Evolutionary conservation across 495 filamentous ascomycete genomes (phyloP).

Genomic region (Venustampulla echinocandica): DNA sequence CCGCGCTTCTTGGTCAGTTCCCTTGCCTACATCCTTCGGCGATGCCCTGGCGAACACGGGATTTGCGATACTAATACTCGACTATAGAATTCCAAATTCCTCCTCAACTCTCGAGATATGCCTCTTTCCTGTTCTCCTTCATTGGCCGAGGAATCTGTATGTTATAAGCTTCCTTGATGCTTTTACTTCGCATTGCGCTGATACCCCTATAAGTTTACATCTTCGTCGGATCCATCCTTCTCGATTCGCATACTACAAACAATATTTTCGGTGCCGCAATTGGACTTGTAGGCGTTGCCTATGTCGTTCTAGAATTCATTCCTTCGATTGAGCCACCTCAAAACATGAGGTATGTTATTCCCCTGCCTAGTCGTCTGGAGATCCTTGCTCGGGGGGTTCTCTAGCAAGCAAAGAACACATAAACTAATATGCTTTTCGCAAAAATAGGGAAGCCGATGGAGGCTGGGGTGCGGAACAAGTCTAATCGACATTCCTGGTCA

Average conservation of each 20-base stretch:
- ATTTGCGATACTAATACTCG: slow-evolving; percentile 14
- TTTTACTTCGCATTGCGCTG: too few relatives aligned
- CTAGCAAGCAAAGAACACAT: too few relatives aligned
- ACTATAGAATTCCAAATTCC: slow-evolving; percentile 81
- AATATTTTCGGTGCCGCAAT: slow-evolving; percentile 63
- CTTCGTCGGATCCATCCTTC: slow-evolving; percentile 79
- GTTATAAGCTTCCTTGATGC: too few relatives aligned
- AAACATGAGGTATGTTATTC: slow-evolving; percentile 79
- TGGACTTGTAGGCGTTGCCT: slow-evolving; percentile 67
- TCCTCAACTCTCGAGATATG: slow-evolving; percentile 84
- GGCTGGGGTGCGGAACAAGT: slow-evolving; percentile 77
- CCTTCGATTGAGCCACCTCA: slow-evolving; percentile 94
- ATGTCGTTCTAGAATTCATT: slow-evolving; percentile 82
- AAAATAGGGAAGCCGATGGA: slow-evolving; percentile 54
- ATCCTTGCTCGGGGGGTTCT: too few relatives aligned
- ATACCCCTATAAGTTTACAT: too few relatives aligned
- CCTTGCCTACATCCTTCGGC: background rate
- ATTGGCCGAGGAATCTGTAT: slow-evolving; percentile 89
- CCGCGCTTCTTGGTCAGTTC: slow-evolving; percentile 44
- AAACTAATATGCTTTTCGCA: too few relatives aligned
- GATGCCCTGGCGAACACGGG: background rate
- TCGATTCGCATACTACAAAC: slow-evolving; percentile 49
- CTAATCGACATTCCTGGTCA: too few relatives aligned
- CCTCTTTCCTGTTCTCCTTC: slow-evolving; percentile 96
- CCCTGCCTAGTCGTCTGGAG: background rate